Conservation (phyloP, 2,329 filamentous ascomycete species). For the Talaromyces rugulosus region DNA sequence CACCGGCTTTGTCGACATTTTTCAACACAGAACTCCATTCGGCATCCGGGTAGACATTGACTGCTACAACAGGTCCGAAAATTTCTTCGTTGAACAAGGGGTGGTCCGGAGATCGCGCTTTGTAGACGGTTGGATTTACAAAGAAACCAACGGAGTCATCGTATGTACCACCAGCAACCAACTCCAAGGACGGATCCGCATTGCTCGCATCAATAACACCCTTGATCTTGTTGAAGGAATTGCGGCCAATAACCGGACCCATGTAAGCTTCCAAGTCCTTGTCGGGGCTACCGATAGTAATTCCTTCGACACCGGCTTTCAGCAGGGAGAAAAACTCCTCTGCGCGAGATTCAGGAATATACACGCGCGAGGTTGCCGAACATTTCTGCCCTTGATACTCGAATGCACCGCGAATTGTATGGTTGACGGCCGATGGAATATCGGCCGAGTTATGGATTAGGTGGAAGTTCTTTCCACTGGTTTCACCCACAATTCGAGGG, state of each 20-base stretch:
- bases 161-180: conserved; percentile 71
- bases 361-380: conserved; percentile 75
- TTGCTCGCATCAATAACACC: conserved; percentile 74
- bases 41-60: conserved; percentile 73
- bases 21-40: conserved; percentile 57
- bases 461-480: conserved; percentile 92
- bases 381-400: conserved; percentile 93
- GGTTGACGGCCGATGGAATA: conserved; percentile 70
- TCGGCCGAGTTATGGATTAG: conserved; percentile 74
- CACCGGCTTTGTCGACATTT: conserved; percentile 30
- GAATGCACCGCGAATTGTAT: conserved; percentile 82
- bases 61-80: conserved; percentile 72
- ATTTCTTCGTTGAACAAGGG: conserved; percentile 72
- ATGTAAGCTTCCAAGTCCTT: conserved; percentile 70
- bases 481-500: conserved; percentile 85
- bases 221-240: conserved; percentile 74
- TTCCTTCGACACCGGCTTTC: conserved; percentile 60
- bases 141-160: conserved; percentile 77
- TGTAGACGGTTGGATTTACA: conserved; percentile 78
- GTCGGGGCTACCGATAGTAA: conserved; percentile 67
- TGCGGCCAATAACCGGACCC: conserved; percentile 79
- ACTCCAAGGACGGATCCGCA: conserved; percentile 65
- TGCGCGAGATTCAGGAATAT: conserved; percentile 73
- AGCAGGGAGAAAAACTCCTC: conserved; percentile 65
- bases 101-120: conserved; percentile 68